Conservation (phyloP, 345 rosid species). For the Ricinus communis region DNA sequence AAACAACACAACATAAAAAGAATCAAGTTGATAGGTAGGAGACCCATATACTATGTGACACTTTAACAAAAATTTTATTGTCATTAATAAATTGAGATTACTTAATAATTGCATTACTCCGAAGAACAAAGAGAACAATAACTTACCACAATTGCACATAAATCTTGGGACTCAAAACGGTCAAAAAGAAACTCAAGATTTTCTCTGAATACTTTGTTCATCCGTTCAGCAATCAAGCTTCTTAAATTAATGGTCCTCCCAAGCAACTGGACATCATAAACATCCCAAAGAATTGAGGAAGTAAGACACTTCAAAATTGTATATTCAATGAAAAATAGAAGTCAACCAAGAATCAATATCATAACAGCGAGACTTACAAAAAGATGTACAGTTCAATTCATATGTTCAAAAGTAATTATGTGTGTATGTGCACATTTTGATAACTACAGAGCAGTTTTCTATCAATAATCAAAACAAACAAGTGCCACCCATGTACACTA, state of each 20-base stretch:
- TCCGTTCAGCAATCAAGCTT: constrained; percentile 79
- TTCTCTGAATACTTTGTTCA: constrained; percentile 95
- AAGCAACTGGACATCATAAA: constrained; percentile 57
- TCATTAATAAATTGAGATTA: neutral
- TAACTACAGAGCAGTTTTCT: neutral
- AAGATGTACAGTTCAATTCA: neutral
- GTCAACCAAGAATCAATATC: neutral
- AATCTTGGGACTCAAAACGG: constrained; percentile 93
- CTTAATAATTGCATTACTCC: constrained; percentile 1
- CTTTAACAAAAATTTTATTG: neutral
- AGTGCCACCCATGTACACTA: neutral
- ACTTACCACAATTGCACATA: constrained; percentile 89
- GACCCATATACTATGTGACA: neutral
- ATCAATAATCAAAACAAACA: no score
- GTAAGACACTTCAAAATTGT: neutral
- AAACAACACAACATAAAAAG: neutral
- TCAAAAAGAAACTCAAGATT: constrained; percentile 94
- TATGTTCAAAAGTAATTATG: neutral
- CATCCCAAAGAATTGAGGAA: constrained; percentile 1
- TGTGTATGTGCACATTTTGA: neutral
- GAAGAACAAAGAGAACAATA: constrained; percentile 9
- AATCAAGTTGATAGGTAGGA: neutral
- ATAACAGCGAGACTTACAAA: neutral
- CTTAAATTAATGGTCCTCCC: constrained; percentile 93
- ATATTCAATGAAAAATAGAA: neutral